Percentiles rank a stretch among this genome's conserved stretches.
Evolutionary conservation across 164 flowering plant genomes (phyloP).

Genomic region (Piper betle): DNA sequence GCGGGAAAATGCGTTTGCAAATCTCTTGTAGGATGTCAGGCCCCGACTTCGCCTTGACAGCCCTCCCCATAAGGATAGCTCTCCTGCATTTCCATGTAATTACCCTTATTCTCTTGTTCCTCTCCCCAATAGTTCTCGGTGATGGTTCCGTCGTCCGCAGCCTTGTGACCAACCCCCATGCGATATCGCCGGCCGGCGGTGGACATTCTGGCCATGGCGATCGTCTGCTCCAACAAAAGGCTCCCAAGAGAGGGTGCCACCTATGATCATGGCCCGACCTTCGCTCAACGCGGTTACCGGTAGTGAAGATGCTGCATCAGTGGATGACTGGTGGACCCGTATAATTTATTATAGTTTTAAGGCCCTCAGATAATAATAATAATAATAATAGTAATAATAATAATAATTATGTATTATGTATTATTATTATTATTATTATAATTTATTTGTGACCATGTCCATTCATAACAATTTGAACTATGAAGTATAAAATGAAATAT

Average conservation of each 20-base stretch:
- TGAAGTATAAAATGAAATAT: no score
- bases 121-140: slow-evolving; percentile 79
- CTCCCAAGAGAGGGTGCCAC: slow-evolving; percentile 81
- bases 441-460: no score
- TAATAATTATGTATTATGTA: no score
- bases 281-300: slow-evolving; percentile 87
- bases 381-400: no score
- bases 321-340: slow-evolving; percentile 92
- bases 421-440: no score
- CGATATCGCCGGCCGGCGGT: slow-evolving; percentile 56
- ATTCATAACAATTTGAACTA: no score
- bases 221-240: slow-evolving; percentile 81
- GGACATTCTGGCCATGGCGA: slow-evolving; percentile 76
- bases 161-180: slow-evolving; percentile 86
- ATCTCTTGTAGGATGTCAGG: slow-evolving; percentile 83
- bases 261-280: slow-evolving; percentile 94
- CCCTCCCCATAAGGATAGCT: slow-evolving; percentile 65
- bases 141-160: slow-evolving; percentile 47
- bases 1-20: slow-evolving; percentile 58
- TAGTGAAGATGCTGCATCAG: slow-evolving; percentile 84
- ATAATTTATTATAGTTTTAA: no score
- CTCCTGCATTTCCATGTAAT: slow-evolving; percentile 34
- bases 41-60: slow-evolving; percentile 86
- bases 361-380: no score
- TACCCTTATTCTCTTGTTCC: slow-evolving; percentile 13